Evolutionary conservation across 805 yeast species (phyloP).

Genomic region (Metschnikowia shivogae): DNA sequence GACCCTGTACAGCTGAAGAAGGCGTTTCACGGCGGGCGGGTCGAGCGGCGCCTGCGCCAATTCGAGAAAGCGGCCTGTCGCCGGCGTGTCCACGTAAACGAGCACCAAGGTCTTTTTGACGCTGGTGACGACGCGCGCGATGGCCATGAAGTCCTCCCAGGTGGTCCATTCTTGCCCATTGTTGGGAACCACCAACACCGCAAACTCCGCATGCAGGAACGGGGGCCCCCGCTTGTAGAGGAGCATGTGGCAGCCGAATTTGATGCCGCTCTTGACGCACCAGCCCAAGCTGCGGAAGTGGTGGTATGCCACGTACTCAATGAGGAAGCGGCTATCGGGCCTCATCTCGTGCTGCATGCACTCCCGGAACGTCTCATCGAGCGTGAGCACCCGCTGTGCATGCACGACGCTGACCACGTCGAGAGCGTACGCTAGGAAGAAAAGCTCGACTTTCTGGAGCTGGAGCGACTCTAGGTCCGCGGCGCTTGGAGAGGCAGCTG

Average conservation of each 20-base stretch:
- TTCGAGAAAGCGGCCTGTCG: constrained; percentile 23
- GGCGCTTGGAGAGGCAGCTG: not conserved
- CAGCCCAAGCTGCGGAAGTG: constrained; percentile 87
- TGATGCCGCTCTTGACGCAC: constrained; percentile 90
- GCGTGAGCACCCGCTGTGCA: constrained; percentile 9
- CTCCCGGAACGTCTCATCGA: constrained; percentile 23
- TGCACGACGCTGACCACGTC: constrained; percentile 42
- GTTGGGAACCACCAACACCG: constrained; percentile 50
- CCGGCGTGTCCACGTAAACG: constrained; percentile 59
- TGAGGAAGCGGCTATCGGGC: constrained; percentile 33
- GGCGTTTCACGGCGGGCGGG: constrained; percentile 16
- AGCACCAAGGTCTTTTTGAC: constrained; percentile 77
- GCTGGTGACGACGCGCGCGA: constrained; percentile 78
- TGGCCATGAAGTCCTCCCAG: constrained; percentile 56
- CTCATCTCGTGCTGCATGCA: constrained; percentile 17
- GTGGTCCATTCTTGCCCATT: constrained; percentile 38
- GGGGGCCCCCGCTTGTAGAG: constrained; percentile 93
- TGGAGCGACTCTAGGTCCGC: constrained; percentile 50
- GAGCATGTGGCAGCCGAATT: constrained; percentile 84
- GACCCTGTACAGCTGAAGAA: constrained; percentile 46
- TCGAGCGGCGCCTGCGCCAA: constrained; percentile 6
- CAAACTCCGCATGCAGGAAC: constrained; percentile 88
- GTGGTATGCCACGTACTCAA: constrained; percentile 71
- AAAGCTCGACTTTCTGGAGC: constrained; percentile 68
- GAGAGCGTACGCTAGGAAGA: constrained; percentile 61